These are phyloP conservation scores for Balakata baccata DNA, from an alignment of 345 rosid genomes.

Conservation along the genomic window DNA sequence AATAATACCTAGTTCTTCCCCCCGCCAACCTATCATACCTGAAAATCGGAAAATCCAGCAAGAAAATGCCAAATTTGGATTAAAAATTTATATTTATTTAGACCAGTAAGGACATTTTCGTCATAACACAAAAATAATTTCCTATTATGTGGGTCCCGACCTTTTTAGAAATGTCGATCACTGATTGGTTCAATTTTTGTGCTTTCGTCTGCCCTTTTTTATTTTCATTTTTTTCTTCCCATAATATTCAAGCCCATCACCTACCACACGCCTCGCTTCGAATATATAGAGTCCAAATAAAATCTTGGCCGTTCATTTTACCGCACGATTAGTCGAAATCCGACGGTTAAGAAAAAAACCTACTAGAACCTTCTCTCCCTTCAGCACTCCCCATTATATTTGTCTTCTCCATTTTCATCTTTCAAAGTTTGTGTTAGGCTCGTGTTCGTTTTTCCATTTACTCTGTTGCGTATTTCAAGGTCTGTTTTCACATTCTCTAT, in stretches of 20 bases:
- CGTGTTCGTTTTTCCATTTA: slow-evolving; percentile 36
- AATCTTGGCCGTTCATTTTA: slow-evolving; percentile 28
- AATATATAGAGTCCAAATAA: slow-evolving; percentile 6
- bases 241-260: neutral
- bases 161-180: neutral
- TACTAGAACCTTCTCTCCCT: slow-evolving; percentile 51
- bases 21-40: neutral
- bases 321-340: slow-evolving; percentile 44
- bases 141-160: neutral
- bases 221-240: neutral
- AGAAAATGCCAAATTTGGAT: neutral
- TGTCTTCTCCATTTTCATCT: neutral
- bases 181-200: neutral
- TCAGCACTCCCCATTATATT: slow-evolving; percentile 19
- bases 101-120: neutral
- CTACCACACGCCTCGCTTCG: slow-evolving; percentile 16
- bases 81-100: neutral
- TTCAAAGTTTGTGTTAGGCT: slow-evolving; percentile 45
- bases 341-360: slow-evolving; percentile 32
- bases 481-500: slow-evolving; percentile 3
- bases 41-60: neutral
- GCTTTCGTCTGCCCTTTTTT: neutral
- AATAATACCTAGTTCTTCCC: no score
- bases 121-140: neutral
- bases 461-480: slow-evolving; percentile 1